Percentiles rank a stretch among this genome's conserved stretches.
phyloP scores from a whole-genome alignment of 176 grass and related monocot species.

The Bonia amplexicaulis region DNA sequence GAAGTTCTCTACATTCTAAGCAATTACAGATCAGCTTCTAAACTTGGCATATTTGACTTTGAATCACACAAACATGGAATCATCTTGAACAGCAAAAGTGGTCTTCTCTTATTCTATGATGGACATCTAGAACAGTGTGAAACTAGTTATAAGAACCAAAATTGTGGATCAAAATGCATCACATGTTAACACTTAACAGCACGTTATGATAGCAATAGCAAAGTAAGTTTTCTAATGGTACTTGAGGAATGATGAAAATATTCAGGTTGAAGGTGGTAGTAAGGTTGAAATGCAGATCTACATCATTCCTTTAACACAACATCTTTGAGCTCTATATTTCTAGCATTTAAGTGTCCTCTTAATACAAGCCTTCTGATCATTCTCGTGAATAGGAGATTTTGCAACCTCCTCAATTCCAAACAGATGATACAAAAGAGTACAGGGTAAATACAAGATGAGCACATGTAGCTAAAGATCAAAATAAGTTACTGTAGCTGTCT shows the following conservation, averaged over 20 bases:
- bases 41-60: not conserved
- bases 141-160: not conserved
- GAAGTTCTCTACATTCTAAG: not conserved
- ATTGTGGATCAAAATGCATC: not conserved
- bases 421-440: not conserved
- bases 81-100: not conserved
- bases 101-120: not conserved
- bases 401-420: not conserved
- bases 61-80: not conserved
- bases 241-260: not conserved
- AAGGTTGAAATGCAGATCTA: not conserved
- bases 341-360: not conserved
- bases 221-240: not conserved
- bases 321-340: constrained; percentile 3
- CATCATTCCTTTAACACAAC: not conserved
- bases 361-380: constrained; percentile 9
- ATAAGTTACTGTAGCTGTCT: constrained; percentile 44
- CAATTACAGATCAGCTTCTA: not conserved
- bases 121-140: not conserved
- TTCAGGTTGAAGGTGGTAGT: not conserved
- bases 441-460: not conserved
- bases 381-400: not conserved
- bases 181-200: not conserved
- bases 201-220: not conserved
- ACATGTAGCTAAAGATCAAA: constrained; percentile 27